Percentiles rank a stretch among this genome's conserved stretches.
phyloP scores from a whole-genome alignment of 2,329 filamentous ascomycete species.

The Pseudogymnoascus sp. region DNA sequence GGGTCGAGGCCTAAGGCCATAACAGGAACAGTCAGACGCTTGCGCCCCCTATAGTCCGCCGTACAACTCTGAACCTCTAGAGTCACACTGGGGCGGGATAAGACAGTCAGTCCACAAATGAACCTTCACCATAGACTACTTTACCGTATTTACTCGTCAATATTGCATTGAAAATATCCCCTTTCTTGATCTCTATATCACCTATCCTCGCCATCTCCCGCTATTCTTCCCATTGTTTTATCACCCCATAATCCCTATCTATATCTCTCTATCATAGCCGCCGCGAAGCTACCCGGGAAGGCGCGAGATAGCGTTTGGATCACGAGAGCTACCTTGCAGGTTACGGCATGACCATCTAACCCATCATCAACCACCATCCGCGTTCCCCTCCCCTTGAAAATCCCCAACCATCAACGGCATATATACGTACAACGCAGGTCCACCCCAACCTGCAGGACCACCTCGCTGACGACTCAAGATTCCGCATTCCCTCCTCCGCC shows the following conservation, averaged over 20 bases:
- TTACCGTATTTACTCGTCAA: background rate
- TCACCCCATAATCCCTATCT: background rate
- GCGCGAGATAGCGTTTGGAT: constrained; percentile 7
- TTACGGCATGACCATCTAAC: constrained; percentile 5
- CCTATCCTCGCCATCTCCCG: background rate
- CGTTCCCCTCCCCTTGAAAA: background rate
- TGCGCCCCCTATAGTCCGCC: background rate
- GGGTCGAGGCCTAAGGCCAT: background rate
- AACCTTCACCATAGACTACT: background rate
- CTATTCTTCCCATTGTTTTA: background rate
- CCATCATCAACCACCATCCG: background rate
- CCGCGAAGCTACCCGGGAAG: background rate
- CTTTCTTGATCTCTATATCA: background rate
- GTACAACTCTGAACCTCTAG: background rate
- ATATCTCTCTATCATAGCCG: background rate
- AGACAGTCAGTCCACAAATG: background rate
- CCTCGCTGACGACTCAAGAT: background rate
- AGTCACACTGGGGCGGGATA: background rate
- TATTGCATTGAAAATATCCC: constrained; percentile 1
- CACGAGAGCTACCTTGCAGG: constrained; percentile 8
- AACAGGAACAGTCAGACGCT: background rate
- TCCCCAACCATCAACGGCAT: background rate
- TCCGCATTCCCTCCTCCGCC: background rate
- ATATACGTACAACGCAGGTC: constrained; percentile 4
- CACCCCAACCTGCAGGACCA: background rate